phyloP scores from a whole-genome alignment of 1,139 yeast species.

The Saccharomycopsis crataegensis region DNA sequence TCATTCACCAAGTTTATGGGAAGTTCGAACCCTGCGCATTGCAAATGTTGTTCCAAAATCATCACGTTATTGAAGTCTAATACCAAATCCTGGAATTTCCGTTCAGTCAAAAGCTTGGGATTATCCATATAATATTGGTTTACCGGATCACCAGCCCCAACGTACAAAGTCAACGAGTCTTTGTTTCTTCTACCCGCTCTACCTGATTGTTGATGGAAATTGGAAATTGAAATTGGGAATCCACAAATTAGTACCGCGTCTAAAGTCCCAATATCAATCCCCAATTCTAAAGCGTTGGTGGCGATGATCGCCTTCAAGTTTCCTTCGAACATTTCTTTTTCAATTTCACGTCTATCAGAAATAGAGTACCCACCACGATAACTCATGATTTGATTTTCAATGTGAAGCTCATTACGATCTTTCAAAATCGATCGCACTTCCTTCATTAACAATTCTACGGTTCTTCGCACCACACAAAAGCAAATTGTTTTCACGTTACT shows the following conservation, averaged over 20 bases:
- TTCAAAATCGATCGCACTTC: conserved; percentile 54
- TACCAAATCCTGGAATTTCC: conserved; percentile 45
- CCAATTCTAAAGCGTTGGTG: conserved; percentile 90
- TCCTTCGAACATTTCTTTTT: conserved; percentile 84
- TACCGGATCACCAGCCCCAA: conserved; percentile 78
- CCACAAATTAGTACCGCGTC: conserved; percentile 92
- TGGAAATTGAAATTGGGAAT: conserved; percentile 79
- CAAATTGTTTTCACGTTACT: conserved; percentile 74
- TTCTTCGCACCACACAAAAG: conserved; percentile 78
- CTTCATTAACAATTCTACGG: conserved; percentile 83
- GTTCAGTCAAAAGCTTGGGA: conserved; percentile 52
- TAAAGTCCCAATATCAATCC: conserved; percentile 86
- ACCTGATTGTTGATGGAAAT: conserved; percentile 92
- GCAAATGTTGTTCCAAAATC: conserved; percentile 74
- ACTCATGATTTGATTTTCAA: conserved; percentile 72
- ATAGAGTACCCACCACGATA: conserved; percentile 94
- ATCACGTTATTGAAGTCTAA: conserved; percentile 46
- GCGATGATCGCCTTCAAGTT: conserved; percentile 80
- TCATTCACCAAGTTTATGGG: conserved; percentile 55
- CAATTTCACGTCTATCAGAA: conserved; percentile 77
- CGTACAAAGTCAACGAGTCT: conserved; percentile 72
- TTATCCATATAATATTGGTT: conserved; percentile 78
- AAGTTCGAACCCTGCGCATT: conserved; percentile 87
- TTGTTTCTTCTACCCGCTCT: conserved; percentile 83
- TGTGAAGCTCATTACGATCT: conserved; percentile 28